These are phyloP conservation scores for Apostasia shenzhenica DNA, from an alignment of 106 monocot genomes.

Conservation along the genomic window DNA sequence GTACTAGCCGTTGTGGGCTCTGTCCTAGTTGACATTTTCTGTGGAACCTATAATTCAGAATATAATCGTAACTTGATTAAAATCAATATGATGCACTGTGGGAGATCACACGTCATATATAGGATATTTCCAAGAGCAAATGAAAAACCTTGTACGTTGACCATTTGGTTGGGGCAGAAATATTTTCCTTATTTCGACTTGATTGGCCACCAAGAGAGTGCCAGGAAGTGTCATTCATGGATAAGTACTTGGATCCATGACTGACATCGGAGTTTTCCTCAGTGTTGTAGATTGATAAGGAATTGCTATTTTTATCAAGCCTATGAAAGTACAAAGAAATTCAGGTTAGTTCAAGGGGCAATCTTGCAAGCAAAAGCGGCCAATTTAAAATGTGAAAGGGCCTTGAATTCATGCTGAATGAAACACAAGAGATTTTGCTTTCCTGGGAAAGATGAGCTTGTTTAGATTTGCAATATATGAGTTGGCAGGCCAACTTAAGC, in stretches of 20 bases:
- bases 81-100: neutral
- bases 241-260: conserved; percentile 14
- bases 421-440: too few species aligned
- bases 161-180: conserved; percentile 65
- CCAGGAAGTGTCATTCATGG: conserved; percentile 49
- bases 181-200: conserved; percentile 85
- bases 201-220: conserved; percentile 46
- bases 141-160: conserved; percentile 57
- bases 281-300: conserved; percentile 60
- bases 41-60: conserved; percentile 50
- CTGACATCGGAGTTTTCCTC: conserved; percentile 33
- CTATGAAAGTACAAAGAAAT: conserved; percentile 18
- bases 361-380: too few species aligned
- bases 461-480: too few species aligned
- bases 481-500: too few species aligned
- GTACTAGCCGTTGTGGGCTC: conserved; percentile 20
- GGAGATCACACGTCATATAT: neutral
- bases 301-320: conserved; percentile 29
- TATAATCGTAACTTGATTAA: neutral
- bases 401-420: too few species aligned
- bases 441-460: too few species aligned
- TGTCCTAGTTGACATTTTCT: conserved; percentile 27
- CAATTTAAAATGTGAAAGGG: too few species aligned
- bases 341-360: neutral
- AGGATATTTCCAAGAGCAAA: neutral